Conservation (phyloP, 495 filamentous ascomycete species). For the Trichoderma virens region DNA sequence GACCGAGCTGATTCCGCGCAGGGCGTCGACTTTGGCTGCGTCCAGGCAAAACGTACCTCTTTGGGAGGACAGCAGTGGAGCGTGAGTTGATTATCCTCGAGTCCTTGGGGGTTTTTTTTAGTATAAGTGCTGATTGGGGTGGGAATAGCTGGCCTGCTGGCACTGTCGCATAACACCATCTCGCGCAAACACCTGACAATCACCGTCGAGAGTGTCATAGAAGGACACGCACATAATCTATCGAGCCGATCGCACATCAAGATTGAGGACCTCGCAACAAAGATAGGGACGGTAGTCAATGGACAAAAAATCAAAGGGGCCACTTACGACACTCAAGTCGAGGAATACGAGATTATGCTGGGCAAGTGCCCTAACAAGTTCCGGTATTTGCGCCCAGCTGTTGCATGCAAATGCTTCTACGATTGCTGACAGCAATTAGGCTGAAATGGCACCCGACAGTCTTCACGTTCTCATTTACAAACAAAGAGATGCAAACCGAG, state of each 20-base stretch:
- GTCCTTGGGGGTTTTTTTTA: not conserved
- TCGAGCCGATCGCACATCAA: conserved; percentile 55
- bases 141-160: conserved; percentile 43
- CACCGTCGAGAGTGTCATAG: conserved; percentile 53
- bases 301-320: conserved; percentile 56
- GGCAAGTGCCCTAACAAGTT: conserved; percentile 54
- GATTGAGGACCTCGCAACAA: conserved; percentile 65
- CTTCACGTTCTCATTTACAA: conserved; percentile 73
- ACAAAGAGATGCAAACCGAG: conserved; percentile 62
- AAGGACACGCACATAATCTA: conserved; percentile 59
- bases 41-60: conserved; percentile 73
- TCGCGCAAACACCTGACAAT: conserved; percentile 88
- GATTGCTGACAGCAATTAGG: conserved; percentile 29
- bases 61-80: conserved; percentile 55
- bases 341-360: conserved; percentile 58
- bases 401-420: not conserved
- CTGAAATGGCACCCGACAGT: conserved; percentile 76
- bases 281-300: conserved; percentile 72
- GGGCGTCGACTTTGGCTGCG: conserved; percentile 75
- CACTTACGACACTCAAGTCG: conserved; percentile 40
- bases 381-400: conserved; percentile 25
- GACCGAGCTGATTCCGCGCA: conserved; percentile 18
- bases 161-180: conserved; percentile 63
- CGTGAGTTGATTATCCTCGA: conserved; percentile 24
- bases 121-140: conserved; percentile 13